Percentiles rank a stretch among this genome's conserved stretches.
Evolutionary conservation across 148 eudicot genomes (phyloP).

Genomic region (Camellia japonica): DNA sequence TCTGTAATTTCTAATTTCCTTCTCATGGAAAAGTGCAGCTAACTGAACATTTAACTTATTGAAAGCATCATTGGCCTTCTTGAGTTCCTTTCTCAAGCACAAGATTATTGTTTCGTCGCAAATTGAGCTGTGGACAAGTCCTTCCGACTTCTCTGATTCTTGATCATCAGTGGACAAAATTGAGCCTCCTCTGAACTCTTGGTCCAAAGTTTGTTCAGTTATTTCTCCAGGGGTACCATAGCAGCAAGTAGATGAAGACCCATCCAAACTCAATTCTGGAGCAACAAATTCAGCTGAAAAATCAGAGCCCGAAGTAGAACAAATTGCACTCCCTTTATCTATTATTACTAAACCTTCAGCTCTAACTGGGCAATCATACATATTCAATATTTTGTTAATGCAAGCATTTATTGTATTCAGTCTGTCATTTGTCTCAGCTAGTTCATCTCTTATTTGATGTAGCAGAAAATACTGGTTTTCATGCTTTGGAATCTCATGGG

Average conservation of each 20-base stretch:
- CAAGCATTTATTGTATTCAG: slow-evolving; percentile 26
- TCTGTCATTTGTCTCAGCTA: slow-evolving; percentile 31
- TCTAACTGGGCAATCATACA: neutral
- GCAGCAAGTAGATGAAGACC: slow-evolving; percentile 15
- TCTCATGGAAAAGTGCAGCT: slow-evolving; percentile 11
- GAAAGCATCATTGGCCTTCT: slow-evolving; percentile 29
- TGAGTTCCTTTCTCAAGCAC: slow-evolving; percentile 27
- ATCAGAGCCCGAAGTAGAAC: slow-evolving; percentile 32
- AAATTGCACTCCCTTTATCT: slow-evolving; percentile 24
- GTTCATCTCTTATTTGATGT: slow-evolving; percentile 32
- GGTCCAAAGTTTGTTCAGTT: slow-evolving; percentile 2
- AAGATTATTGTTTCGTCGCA: slow-evolving; percentile 14
- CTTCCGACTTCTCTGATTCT: slow-evolving; percentile 7
- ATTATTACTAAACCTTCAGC: slow-evolving; percentile 16
- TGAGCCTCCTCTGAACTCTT: slow-evolving; percentile 13
- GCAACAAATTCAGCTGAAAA: slow-evolving; percentile 20
- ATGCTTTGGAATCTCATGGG: slow-evolving; percentile 9
- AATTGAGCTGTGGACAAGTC: neutral
- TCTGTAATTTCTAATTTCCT: slow-evolving; percentile 9
- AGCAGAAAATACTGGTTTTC: slow-evolving; percentile 25
- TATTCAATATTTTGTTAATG: slow-evolving; percentile 15
- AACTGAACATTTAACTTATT: slow-evolving; percentile 26
- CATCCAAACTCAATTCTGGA: slow-evolving; percentile 13
- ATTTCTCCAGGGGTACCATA: neutral
- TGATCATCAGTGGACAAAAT: slow-evolving; percentile 10